Conservation (phyloP, 2,329 filamentous ascomycete genomes). For the Atkinsonella texensis region DNA sequence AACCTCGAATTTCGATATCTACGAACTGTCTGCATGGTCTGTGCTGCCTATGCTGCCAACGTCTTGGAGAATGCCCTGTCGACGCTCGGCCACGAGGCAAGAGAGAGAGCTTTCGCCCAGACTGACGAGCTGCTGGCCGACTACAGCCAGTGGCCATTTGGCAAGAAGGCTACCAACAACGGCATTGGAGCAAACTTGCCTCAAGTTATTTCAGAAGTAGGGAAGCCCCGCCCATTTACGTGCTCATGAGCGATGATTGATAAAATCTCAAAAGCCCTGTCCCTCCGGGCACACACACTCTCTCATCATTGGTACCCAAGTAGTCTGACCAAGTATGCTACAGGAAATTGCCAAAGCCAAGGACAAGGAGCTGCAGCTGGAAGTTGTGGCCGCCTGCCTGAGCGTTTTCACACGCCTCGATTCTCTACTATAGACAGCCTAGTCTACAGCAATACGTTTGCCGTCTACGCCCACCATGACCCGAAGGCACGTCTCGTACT, state of each 20-base stretch:
- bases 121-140: constrained; percentile 92
- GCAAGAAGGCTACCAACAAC: constrained; percentile 62
- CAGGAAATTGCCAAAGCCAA: constrained; percentile 73
- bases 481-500: neutral
- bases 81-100: constrained; percentile 83
- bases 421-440: constrained; percentile 61
- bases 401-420: constrained; percentile 97
- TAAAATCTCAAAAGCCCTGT: neutral
- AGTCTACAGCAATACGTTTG: neutral
- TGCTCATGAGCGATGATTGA: neutral
- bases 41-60: constrained; percentile 94
- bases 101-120: constrained; percentile 90
- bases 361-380: constrained; percentile 90
- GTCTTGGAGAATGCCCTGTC: constrained; percentile 96
- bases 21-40: constrained; percentile 90
- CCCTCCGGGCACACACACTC: too few relatives aligned
- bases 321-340: constrained; percentile 10
- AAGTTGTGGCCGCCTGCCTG: constrained; percentile 92
- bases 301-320: neutral
- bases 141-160: constrained; percentile 97
- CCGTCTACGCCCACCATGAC: neutral
- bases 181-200: constrained; percentile 89
- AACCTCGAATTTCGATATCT: constrained; percentile 89
- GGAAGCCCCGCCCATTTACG: constrained; percentile 7
- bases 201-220: constrained; percentile 66